Evolutionary conservation across 441 rosid genomes (phyloP), one percentile per base, ranked within the genome.

Genomic region (Populus hybrid): DNA sequence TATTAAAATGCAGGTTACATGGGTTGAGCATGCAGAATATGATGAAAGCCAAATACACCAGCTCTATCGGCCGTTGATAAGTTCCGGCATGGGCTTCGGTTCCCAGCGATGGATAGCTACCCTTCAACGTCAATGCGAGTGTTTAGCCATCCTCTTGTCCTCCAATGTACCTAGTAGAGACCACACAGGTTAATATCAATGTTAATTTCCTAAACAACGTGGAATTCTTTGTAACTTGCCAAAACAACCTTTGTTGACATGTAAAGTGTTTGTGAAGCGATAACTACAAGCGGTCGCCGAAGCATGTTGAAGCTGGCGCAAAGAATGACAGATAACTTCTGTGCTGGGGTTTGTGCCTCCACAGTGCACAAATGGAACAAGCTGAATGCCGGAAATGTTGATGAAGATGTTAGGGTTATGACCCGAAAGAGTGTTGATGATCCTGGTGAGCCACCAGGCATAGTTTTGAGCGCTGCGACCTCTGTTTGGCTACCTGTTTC

Each of bases 21-120:
- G 99, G 99, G 90, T 96, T 3, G 99, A 96, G 76, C 97, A 92
- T 78, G 89, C 91, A 23, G 95, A 94, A 65, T 96, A 89, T 36
- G 98, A 92, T 0, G 96, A 88, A 66, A 85, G 79, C 68, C 84
- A 75, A 68, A 85, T 89, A 42, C 98, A 93, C 78, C 93, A 89
- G 5, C 90, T 91, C 19, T 96, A 86, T 76, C 88, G 89, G 3
- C 88, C 91, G 0, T 76, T 91, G 63, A 75, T 96, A n/a, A 82
- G 83, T 36, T 89, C 90, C 0, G 99, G 99, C 12, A 85, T 90
- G 88, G 98, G 91, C 14, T 96, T 94, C 28, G 97, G 99, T 3
- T 96, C 98, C 1, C 97, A 89, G 23, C 87, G 98, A n/a, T 96
- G 99, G 99, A 85, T 91, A 5, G 94, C 98, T 72, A 87, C 97